A percentile compares a stretch with the other conserved stretches of the same genome.
phyloP scores from a whole-genome alignment of 345 rosid genomes.

The Lepidium didymum region DNA sequence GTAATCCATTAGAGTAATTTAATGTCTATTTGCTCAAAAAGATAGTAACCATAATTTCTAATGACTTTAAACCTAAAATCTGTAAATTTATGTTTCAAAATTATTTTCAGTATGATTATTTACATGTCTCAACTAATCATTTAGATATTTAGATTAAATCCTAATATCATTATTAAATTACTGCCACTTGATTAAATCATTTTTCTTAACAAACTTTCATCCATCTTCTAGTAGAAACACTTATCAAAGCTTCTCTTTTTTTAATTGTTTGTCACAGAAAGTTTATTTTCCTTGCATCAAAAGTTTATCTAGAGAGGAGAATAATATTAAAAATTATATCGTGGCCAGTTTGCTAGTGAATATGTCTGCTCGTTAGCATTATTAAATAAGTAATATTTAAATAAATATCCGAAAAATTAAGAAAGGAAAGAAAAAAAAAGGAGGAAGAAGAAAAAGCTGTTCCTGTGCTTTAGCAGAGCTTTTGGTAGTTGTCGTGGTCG shows the following conservation, averaged over 20 bases:
- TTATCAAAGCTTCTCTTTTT: background rate
- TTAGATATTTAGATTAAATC: no score
- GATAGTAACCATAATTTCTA: no score
- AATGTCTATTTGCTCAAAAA: no score
- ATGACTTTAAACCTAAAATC: no score
- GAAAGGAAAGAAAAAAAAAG: background rate
- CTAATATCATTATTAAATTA: no score
- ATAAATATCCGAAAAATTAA: background rate
- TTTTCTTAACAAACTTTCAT: no score
- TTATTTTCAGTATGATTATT: no score
- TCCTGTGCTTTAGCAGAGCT: conserved; percentile 37
- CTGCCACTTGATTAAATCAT: no score
- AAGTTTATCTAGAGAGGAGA: background rate
- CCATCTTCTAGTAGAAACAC: background rate
- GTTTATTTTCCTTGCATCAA: background rate
- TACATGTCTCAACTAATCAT: no score
- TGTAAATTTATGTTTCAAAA: no score
- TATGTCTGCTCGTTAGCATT: conserved; percentile 68
- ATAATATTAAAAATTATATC: conserved; percentile 8
- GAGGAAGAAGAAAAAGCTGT: conserved; percentile 32
- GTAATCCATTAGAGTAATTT: no score
- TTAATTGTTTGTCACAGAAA: background rate
- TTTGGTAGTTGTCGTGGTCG: conserved; percentile 46
- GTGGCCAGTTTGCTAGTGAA: conserved; percentile 30
- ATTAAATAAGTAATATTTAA: conserved; percentile 7